A percentile compares a stretch with the other conserved stretches of the same genome.
Conservation (phyloP, 257 asterid species). For the Solanum chiquidenum region DNA sequence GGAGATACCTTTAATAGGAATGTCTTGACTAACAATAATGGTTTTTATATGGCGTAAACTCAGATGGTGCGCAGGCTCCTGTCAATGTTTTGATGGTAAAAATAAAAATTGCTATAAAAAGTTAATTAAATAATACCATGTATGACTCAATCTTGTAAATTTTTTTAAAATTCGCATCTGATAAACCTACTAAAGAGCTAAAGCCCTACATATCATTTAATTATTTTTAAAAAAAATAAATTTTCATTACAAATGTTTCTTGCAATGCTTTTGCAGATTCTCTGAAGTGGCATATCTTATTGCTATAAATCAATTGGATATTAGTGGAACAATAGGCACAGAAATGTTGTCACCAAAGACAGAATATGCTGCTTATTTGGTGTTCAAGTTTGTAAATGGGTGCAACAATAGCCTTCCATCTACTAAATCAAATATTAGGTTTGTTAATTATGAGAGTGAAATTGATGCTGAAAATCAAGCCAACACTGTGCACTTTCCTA, state of each 20-base stretch:
- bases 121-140: too few relatives aligned
- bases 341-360: constrained; percentile 25
- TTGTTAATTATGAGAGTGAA: neutral
- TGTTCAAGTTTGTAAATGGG: constrained; percentile 16
- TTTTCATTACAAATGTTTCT: neutral
- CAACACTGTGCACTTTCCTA: too few relatives aligned
- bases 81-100: too few relatives aligned
- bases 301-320: neutral
- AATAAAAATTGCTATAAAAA: too few relatives aligned
- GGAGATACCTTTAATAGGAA: too few relatives aligned
- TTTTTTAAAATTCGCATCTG: neutral
- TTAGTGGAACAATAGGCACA: constrained; percentile 19
- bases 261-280: constrained; percentile 13
- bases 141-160: neutral
- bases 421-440: neutral
- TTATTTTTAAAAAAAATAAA: too few relatives aligned
- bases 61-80: neutral
- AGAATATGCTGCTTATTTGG: constrained; percentile 42
- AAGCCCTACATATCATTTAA: neutral
- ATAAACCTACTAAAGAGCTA: neutral
- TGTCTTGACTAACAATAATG: neutral
- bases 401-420: constrained; percentile 25
- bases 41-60: neutral
- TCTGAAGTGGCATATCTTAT: neutral
- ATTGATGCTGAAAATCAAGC: neutral